Evolutionary conservation across 306 rosid species (phyloP).

Genomic region (Betula pendula): DNA sequence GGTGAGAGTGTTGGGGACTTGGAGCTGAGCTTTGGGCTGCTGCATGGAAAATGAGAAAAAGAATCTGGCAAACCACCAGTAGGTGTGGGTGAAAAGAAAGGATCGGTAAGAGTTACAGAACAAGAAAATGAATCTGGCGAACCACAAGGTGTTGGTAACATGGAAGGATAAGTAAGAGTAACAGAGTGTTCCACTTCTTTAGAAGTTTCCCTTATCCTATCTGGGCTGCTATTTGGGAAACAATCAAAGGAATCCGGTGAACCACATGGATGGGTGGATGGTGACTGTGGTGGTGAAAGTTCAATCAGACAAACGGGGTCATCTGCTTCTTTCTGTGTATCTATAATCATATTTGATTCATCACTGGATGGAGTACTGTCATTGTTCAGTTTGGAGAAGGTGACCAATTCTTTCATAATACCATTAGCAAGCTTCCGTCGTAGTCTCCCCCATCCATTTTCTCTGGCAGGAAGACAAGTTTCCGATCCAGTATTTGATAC

Average conservation of each 20-base stretch:
- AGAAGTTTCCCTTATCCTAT: constrained; percentile 34
- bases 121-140: constrained; percentile 59
- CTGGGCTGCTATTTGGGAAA: constrained; percentile 44
- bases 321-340: constrained; percentile 35
- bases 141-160: constrained; percentile 38
- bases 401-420: constrained; percentile 54
- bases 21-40: constrained; percentile 50
- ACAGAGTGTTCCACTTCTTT: constrained; percentile 36
- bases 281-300: constrained; percentile 45
- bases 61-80: constrained; percentile 53
- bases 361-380: constrained; percentile 31
- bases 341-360: constrained; percentile 30
- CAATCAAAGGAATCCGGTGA: constrained; percentile 73
- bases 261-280: constrained; percentile 50
- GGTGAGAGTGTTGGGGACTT: constrained; percentile 81
- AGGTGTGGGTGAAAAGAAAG: constrained; percentile 43
- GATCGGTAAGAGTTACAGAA: constrained; percentile 41
- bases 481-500: constrained; percentile 65
- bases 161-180: constrained; percentile 35
- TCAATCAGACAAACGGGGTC: constrained; percentile 34
- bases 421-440: constrained; percentile 58
- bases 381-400: constrained; percentile 49
- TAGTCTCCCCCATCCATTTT: constrained; percentile 75
- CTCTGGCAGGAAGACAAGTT: constrained; percentile 81
- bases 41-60: constrained; percentile 49